phyloP scores from a whole-genome alignment of 768 basidiomycete species.

The Naematelia aurantialba region DNA sequence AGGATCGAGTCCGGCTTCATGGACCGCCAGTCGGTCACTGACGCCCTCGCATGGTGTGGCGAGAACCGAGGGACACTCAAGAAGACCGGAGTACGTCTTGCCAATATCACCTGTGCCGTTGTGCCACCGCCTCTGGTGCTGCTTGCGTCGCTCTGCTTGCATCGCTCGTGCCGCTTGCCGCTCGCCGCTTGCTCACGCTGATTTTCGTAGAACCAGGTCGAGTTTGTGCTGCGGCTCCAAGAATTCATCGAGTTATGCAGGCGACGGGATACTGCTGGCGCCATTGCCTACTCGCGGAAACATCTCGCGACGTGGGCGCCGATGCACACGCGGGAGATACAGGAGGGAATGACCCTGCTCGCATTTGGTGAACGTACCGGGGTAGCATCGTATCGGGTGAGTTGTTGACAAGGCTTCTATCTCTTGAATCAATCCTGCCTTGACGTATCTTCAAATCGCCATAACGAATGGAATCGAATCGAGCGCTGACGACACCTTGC shows the following conservation, averaged over 20 bases:
- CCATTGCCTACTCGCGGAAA: constrained; percentile 79
- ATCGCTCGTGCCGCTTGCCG: no score
- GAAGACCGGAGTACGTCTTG: constrained; percentile 75
- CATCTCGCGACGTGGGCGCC: constrained; percentile 72
- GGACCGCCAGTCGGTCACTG: constrained; percentile 67
- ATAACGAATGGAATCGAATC: no score
- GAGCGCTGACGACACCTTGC: constrained; percentile 2
- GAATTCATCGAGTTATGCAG: constrained; percentile 92
- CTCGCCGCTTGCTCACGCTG: no score
- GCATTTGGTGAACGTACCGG: constrained; percentile 64
- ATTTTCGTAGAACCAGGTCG: constrained; percentile 76
- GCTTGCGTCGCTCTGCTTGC: no score
- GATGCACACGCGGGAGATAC: constrained; percentile 72
- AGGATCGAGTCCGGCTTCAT: constrained; percentile 78
- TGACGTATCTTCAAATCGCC: no score
- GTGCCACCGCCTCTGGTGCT: no score
- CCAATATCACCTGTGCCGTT: no score
- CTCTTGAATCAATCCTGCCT: no score
- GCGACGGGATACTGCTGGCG: constrained; percentile 62
- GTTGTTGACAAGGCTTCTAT: no score
- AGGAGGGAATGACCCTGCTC: constrained; percentile 70
- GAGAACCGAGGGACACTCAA: constrained; percentile 91
- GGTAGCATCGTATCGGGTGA: constrained; percentile 75
- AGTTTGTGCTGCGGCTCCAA: constrained; percentile 92
- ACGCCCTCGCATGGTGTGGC: constrained; percentile 91